A percentile compares a stretch with the other conserved stretches of the same genome.
Evolutionary conservation across 2,329 filamentous ascomycete species (phyloP).

Genomic region (Pleurostoma richardsiae): DNA sequence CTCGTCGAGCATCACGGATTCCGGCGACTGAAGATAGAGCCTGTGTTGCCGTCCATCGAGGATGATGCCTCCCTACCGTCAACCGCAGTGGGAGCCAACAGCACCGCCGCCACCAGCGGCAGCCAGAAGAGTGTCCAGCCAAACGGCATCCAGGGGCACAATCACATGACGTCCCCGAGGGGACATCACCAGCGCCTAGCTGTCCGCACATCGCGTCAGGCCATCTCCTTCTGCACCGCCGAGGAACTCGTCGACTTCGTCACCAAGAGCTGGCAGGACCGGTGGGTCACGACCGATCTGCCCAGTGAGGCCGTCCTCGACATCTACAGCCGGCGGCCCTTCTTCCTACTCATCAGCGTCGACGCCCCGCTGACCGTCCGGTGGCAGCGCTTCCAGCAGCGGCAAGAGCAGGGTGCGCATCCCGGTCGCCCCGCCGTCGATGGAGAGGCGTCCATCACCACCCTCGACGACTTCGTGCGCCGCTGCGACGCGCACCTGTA

Average conservation of each 20-base stretch:
- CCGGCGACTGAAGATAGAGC: slow-evolving; percentile 59
- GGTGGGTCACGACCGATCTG: slow-evolving; percentile 84
- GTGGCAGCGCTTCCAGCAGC: slow-evolving; percentile 67
- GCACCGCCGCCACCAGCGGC: neutral
- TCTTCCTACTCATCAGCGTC: slow-evolving; percentile 88
- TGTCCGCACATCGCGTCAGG: slow-evolving; percentile 1
- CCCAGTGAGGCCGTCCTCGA: slow-evolving; percentile 70
- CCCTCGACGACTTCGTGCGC: slow-evolving; percentile 51
- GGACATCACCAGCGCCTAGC: neutral
- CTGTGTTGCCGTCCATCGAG: neutral
- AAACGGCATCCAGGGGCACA: too few species aligned
- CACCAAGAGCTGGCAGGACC: slow-evolving; percentile 75
- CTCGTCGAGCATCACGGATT: slow-evolving; percentile 82
- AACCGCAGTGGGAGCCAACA: neutral
- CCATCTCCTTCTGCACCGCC: slow-evolving; percentile 52
- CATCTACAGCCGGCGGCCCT: slow-evolving; percentile 71
- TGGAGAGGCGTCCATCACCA: slow-evolving; percentile 13
- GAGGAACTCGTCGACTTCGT: slow-evolving; percentile 76
- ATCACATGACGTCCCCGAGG: too few species aligned
- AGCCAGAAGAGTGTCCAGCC: too few species aligned
- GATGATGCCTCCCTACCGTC: neutral
- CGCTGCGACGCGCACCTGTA: slow-evolving; percentile 74
- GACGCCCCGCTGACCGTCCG: slow-evolving; percentile 83
- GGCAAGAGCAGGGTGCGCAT: slow-evolving; percentile 8
- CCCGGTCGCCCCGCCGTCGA: slow-evolving; percentile 6